Conservation (phyloP, 1,139 yeast species). For the Taphrina sp. region DNA sequence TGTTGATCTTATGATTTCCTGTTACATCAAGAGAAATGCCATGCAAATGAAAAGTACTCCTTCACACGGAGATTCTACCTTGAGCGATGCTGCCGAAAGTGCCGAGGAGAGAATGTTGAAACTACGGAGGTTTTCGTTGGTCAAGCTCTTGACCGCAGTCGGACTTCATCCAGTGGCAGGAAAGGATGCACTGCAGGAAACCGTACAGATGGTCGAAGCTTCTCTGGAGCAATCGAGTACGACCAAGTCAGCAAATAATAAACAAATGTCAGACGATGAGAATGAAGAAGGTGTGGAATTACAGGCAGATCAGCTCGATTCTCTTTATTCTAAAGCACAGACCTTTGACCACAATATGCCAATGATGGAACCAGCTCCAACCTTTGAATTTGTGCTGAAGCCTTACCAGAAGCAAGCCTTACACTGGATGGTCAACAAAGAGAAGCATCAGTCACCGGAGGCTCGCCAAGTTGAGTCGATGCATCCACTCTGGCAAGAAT, state of each 20-base stretch:
- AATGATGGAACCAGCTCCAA: slow-evolving; percentile 57
- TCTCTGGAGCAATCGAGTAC: slow-evolving; percentile 37
- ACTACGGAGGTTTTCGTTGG: slow-evolving; percentile 58
- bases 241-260: slow-evolving; percentile 1
- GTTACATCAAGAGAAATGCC: slow-evolving; percentile 56
- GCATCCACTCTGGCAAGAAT: slow-evolving; percentile 86
- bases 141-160: slow-evolving; percentile 57
- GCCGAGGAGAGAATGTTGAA: slow-evolving; percentile 52
- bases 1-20: slow-evolving; percentile 62
- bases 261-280: slow-evolving; percentile 6
- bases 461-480: slow-evolving; percentile 52
- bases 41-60: slow-evolving; percentile 44
- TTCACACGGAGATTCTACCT: slow-evolving; percentile 30
- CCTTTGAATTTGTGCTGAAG: slow-evolving; percentile 59
- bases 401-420: slow-evolving; percentile 65
- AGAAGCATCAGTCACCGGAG: slow-evolving; percentile 46
- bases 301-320: slow-evolving; percentile 65
- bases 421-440: slow-evolving; percentile 53
- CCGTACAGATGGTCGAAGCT: slow-evolving; percentile 43
- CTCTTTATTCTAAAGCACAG: slow-evolving; percentile 65
- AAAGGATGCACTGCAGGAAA: slow-evolving; percentile 39
- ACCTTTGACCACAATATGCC: slow-evolving; percentile 52
- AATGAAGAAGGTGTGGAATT: slow-evolving; percentile 43
- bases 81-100: slow-evolving; percentile 39
- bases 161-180: slow-evolving; percentile 43